Evolutionary conservation across 257 asterid genomes (phyloP).

Genomic region (Solanum pimpinellifolium): DNA sequence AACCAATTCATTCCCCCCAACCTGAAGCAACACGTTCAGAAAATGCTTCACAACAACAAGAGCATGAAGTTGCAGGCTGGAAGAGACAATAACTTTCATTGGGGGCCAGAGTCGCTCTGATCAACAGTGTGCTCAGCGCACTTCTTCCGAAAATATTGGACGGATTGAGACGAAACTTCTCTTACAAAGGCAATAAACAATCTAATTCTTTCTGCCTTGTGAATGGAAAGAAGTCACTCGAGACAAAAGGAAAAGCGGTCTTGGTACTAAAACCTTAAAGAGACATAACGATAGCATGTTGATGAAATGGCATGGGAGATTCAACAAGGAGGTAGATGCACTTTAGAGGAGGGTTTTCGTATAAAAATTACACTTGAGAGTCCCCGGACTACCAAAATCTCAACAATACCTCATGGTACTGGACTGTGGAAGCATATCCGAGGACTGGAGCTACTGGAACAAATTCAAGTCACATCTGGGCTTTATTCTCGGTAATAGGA

Average conservation of each 20-base stretch:
- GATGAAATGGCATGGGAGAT: neutral
- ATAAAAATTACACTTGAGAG: neutral
- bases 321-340: neutral
- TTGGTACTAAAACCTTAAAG: neutral
- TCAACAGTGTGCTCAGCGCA: neutral
- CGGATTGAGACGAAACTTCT: neutral
- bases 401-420: neutral
- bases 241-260: neutral
- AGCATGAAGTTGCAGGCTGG: neutral
- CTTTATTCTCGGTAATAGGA: neutral
- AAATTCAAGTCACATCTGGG: neutral
- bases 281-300: neutral
- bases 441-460: neutral
- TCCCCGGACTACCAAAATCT: neutral
- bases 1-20: neutral
- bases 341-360: neutral
- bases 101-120: neutral
- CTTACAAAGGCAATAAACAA: neutral
- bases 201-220: neutral
- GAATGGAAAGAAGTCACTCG: neutral
- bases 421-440: neutral
- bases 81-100: neutral
- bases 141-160: neutral
- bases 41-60: neutral
- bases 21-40: neutral